Conservation (phyloP, 2,329 filamentous ascomycete species). For the Exserohilum rostratum region DNA sequence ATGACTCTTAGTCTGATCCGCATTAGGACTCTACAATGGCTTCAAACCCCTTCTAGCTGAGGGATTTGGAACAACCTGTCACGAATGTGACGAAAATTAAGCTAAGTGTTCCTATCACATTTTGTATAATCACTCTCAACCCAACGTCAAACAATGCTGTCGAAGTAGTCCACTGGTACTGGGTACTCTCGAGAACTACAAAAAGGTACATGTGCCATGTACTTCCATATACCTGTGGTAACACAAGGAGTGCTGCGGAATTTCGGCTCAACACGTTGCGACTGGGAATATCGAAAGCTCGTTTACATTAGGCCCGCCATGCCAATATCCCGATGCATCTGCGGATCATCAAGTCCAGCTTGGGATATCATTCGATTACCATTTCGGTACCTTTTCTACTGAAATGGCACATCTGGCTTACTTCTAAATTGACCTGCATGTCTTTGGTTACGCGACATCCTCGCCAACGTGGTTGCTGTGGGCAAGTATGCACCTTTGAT, state of each 20-base stretch:
- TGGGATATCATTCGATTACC: background rate
- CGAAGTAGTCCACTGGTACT: too few species aligned
- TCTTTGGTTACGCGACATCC: constrained; percentile 2
- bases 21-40: too few species aligned
- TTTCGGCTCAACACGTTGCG: constrained; percentile 1
- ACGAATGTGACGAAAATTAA: too few species aligned
- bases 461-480: constrained; percentile 18
- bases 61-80: too few species aligned
- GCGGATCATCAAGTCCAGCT: background rate
- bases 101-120: too few species aligned
- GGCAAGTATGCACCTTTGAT: constrained; percentile 20
- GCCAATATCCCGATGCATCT: background rate
- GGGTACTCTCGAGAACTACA: too few species aligned
- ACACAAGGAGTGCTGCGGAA: background rate
- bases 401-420: constrained; percentile 1
- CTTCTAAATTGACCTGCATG: constrained; percentile 8
- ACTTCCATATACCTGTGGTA: too few species aligned
- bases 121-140: too few species aligned
- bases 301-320: background rate
- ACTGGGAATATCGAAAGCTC: background rate
- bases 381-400: background rate
- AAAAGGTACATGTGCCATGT: too few species aligned
- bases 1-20: too few species aligned
- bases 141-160: too few species aligned
- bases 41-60: too few species aligned